A percentile compares a stretch with the other conserved stretches of the same genome.
These are phyloP conservation scores for Arthonia radiata DNA, from an alignment of 495 filamentous ascomycete species.

Conservation along the genomic window DNA sequence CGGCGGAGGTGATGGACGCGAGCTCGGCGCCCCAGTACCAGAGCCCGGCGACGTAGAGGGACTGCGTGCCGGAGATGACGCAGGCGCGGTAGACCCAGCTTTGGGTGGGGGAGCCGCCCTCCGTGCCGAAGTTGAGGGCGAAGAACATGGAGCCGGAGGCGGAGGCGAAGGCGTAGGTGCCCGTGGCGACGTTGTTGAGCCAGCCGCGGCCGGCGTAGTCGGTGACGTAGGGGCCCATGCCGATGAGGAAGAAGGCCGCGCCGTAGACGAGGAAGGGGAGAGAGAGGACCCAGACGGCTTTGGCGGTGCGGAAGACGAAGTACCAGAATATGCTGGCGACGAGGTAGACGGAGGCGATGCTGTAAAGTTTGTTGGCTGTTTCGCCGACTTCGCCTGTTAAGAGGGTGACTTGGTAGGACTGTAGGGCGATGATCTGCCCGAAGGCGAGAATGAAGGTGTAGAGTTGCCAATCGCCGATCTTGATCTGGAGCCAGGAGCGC, in stretches of 20 bases:
- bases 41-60: slow-evolving; percentile 35
- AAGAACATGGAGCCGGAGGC: slow-evolving; percentile 36
- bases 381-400: slow-evolving; percentile 33
- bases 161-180: slow-evolving; percentile 32
- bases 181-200: slow-evolving; percentile 33
- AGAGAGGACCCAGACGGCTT: slow-evolving; percentile 30
- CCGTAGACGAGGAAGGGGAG: slow-evolving; percentile 36
- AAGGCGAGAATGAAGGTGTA: slow-evolving; percentile 47
- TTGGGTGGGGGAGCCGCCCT: slow-evolving; percentile 32
- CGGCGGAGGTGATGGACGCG: slow-evolving; percentile 15
- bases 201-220: slow-evolving; percentile 17
- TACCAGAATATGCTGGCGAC: slow-evolving; percentile 36
- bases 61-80: slow-evolving; percentile 35
- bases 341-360: slow-evolving; percentile 37
- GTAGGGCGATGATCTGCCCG: slow-evolving; percentile 39
- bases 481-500: too few relatives aligned
- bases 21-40: slow-evolving; percentile 39
- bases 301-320: slow-evolving; percentile 28
- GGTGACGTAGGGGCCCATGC: slow-evolving; percentile 29
- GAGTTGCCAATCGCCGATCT: slow-evolving; percentile 38
- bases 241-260: slow-evolving; percentile 35
- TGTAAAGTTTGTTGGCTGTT: slow-evolving; percentile 34
- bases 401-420: slow-evolving; percentile 44
- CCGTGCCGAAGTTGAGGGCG: slow-evolving; percentile 41
- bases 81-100: slow-evolving; percentile 41